Evolutionary conservation across 352 stramenopile genomes (phyloP).

Genomic region (Halophytophthora batemanensis): DNA sequence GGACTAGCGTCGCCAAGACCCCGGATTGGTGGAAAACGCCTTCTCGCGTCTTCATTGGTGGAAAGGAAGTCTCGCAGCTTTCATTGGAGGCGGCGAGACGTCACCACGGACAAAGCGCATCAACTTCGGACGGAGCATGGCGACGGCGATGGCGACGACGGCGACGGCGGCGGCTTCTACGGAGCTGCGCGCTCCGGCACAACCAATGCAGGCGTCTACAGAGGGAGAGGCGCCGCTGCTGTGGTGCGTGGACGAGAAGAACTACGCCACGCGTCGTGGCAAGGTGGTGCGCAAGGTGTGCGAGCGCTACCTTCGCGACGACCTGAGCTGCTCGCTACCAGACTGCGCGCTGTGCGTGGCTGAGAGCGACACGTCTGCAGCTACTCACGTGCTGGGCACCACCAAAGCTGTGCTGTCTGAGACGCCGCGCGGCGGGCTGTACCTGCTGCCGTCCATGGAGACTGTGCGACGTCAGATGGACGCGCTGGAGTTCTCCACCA

Average conservation of each 20-base stretch:
- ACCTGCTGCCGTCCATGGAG: slow-evolving; percentile 89
- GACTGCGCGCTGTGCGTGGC: slow-evolving; percentile 56
- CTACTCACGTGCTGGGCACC: slow-evolving; percentile 50
- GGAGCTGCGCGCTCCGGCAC: slow-evolving; percentile 20
- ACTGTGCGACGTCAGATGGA: slow-evolving; percentile 90
- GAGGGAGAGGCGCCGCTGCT: slow-evolving; percentile 61
- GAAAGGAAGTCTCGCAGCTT: too few species aligned
- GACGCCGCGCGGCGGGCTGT: slow-evolving; percentile 41
- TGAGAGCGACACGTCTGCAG: slow-evolving; percentile 51
- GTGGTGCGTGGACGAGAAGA: slow-evolving; percentile 74
- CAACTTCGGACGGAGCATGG: too few species aligned
- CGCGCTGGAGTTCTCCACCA: slow-evolving; percentile 80
- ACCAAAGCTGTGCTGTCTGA: slow-evolving; percentile 63
- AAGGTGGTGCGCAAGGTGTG: slow-evolving; percentile 74
- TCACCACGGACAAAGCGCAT: too few species aligned
- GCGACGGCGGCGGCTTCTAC: too few species aligned
- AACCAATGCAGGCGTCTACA: slow-evolving; percentile 94
- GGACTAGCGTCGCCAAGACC: too few species aligned
- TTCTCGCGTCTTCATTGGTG: too few species aligned
- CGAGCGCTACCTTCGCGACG: slow-evolving; percentile 89
- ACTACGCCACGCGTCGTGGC: slow-evolving; percentile 78
- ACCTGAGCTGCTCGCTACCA: slow-evolving; percentile 76
- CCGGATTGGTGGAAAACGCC: too few species aligned
- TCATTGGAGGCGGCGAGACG: too few species aligned
- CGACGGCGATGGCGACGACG: too few species aligned